phyloP scores from a whole-genome alignment of 2,329 filamentous ascomycete species.

The Aureobasidium zeae region DNA sequence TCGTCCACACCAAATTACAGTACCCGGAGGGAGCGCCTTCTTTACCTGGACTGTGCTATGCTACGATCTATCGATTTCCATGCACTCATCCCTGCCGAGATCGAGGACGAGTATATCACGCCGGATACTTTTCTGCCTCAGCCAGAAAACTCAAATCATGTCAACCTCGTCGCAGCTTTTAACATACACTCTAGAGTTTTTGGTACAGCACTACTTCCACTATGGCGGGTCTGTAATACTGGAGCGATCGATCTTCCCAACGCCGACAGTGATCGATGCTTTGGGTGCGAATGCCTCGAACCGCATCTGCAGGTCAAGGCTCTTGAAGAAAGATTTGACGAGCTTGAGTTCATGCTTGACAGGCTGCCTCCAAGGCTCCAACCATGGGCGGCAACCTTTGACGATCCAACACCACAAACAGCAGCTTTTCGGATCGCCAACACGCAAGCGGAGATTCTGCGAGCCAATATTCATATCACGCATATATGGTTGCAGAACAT shows the following conservation, averaged over 20 bases:
- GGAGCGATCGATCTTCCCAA: not conserved
- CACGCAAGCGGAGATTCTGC: not conserved
- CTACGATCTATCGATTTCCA: not conserved
- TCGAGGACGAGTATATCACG: constrained; percentile 6
- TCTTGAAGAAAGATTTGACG: not conserved
- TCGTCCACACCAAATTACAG: constrained; percentile 1
- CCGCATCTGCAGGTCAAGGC: not conserved
- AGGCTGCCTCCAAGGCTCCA: not conserved
- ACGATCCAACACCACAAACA: not conserved
- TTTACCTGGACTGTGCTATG: not conserved
- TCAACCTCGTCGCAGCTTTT: not conserved
- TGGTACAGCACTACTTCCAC: not conserved
- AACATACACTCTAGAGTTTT: not conserved
- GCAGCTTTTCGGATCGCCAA: not conserved
- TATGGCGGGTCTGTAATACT: not conserved
- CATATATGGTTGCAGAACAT: constrained; percentile 2
- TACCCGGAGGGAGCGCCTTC: not conserved
- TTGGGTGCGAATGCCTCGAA: not conserved
- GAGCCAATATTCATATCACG: constrained; percentile 2
- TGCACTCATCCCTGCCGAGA: not conserved
- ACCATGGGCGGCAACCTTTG: not conserved
- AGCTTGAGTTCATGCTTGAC: constrained; percentile 1
- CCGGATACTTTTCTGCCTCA: not conserved
- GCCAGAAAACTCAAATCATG: not conserved
- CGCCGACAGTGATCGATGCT: not conserved